Percentiles rank a stretch among this genome's conserved stretches.
These are phyloP conservation scores for Trichocomaceae sp. DNA, from an alignment of 2,329 filamentous ascomycete species.

Conservation along the genomic window DNA sequence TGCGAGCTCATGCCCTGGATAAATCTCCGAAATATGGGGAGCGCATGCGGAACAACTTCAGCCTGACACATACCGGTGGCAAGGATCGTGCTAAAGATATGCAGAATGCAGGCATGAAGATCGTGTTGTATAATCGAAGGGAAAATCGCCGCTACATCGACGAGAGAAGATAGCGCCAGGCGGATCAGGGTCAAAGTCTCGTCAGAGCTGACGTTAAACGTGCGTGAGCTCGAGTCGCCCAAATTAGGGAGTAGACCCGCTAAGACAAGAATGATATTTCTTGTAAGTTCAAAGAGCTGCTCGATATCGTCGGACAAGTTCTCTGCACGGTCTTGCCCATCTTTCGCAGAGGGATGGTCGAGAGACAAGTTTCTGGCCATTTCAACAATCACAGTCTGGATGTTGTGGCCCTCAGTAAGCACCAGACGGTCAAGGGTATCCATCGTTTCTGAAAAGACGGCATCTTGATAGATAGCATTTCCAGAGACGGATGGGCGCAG, in stretches of 20 bases:
- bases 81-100: slow-evolving; percentile 91
- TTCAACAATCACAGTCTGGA: slow-evolving; percentile 88
- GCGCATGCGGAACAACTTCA: slow-evolving; percentile 77
- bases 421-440: slow-evolving; percentile 89
- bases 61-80: slow-evolving; percentile 82
- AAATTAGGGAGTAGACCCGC: slow-evolving; percentile 77
- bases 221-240: slow-evolving; percentile 49
- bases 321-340: slow-evolving; percentile 58
- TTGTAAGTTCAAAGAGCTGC: slow-evolving; percentile 91
- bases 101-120: slow-evolving; percentile 89
- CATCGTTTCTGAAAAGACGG: slow-evolving; percentile 95
- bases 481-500: slow-evolving; percentile 89
- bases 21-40: slow-evolving; percentile 89
- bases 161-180: slow-evolving; percentile 75
- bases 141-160: slow-evolving; percentile 92
- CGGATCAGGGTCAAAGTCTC: slow-evolving; percentile 77
- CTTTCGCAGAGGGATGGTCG: slow-evolving; percentile 80
- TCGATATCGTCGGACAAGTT: slow-evolving; percentile 95
- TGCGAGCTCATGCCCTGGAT: slow-evolving; percentile 62
- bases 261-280: slow-evolving; percentile 90
- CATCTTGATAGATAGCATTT: slow-evolving; percentile 91
- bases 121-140: slow-evolving; percentile 95
- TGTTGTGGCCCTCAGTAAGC: slow-evolving; percentile 79
- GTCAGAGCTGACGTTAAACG: slow-evolving; percentile 68
- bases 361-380: slow-evolving; percentile 87